A percentile compares a stretch with the other conserved stretches of the same genome.
Conservation (phyloP, 768 basidiomycete genomes). For the Tubosaeta sp. region DNA sequence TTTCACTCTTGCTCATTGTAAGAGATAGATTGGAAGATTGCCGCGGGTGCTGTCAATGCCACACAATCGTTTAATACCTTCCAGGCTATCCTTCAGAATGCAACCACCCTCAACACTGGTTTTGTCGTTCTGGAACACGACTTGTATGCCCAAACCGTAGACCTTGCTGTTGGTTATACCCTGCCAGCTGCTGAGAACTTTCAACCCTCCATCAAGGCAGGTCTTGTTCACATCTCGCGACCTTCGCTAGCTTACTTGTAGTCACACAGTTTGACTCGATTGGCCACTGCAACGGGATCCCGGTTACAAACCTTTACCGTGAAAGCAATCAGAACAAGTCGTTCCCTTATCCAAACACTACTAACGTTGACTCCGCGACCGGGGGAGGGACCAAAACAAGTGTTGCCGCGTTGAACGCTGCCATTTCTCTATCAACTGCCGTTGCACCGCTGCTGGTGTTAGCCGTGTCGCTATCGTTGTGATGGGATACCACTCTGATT, state of each 20-base stretch:
- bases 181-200: slow-evolving; percentile 69
- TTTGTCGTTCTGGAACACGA: slow-evolving; percentile 93
- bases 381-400: slow-evolving; percentile 6
- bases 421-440: slow-evolving; percentile 10
- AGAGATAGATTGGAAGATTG: slow-evolving; percentile 76
- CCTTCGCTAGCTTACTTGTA: neutral
- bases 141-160: slow-evolving; percentile 78
- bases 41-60: slow-evolving; percentile 69
- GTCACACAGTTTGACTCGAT: slow-evolving; percentile 60
- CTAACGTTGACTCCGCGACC: slow-evolving; percentile 7
- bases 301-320: slow-evolving; percentile 67
- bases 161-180: slow-evolving; percentile 86
- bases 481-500: slow-evolving; percentile 1
- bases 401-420: slow-evolving; percentile 10
- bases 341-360: slow-evolving; percentile 52
- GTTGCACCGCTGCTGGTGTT: slow-evolving; percentile 13
- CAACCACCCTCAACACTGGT: slow-evolving; percentile 55
- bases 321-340: slow-evolving; percentile 74
- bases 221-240: slow-evolving; percentile 7
- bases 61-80: slow-evolving; percentile 64
- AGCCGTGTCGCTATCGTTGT: slow-evolving; percentile 10
- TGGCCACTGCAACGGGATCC: slow-evolving; percentile 67
- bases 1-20: slow-evolving; percentile 6
- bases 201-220: slow-evolving; percentile 60
- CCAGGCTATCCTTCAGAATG: slow-evolving; percentile 67